Evolutionary conservation across 164 flowering plant species (phyloP), one percentile per base, ranked within the genome.

Genomic region (Macadamia integrifolia): DNA sequence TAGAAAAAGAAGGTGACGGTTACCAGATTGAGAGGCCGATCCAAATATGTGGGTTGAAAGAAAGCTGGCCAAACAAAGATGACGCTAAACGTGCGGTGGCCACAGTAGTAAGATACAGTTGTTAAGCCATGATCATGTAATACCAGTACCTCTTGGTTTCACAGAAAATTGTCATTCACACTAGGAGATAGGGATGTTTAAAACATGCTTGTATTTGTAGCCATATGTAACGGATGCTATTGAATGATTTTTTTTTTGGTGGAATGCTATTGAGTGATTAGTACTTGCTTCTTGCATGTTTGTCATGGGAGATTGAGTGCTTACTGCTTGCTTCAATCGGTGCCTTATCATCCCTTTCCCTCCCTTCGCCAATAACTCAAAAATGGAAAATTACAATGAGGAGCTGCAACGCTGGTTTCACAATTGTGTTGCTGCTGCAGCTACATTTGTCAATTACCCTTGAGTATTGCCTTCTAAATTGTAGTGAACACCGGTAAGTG

Each of bases 11-110:
- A 76, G 81, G 71, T 8, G 78, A 67, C 23, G 80, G 66, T 9
- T 74, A 65, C 44, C 88, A 78, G 66, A 81, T 88, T 28, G 92
- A 93, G 64, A 69, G 86, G 60, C 72, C 88, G 10, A 70, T 80
- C 29, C 79, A 75, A 67, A 69, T 79, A 28, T 87, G 92, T 63
- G 69, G 85, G 32, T 56, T 81, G 17, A 82, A 80, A 64, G 83
- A 79, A 55, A 80, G 78, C 70, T 86, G 89, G 88, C 72, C 84
- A 31, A 83, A 59, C 65, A 83, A 79, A 64, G 84, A 86, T 1
- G 91, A 86, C 31, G 56, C 84, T 11, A 50, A 80, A 53, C 69
- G 79, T 73, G 74, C 81, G 49, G 23, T 23, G 23, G 58, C 83
- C 3, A 72, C 80, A 40, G 61, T 64, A 58, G 83, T 85, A 12